Evolutionary conservation across 768 basidiomycete genomes (phyloP), one percentile per base, ranked within the genome.

Genomic region (Sarcodon sp.): DNA sequence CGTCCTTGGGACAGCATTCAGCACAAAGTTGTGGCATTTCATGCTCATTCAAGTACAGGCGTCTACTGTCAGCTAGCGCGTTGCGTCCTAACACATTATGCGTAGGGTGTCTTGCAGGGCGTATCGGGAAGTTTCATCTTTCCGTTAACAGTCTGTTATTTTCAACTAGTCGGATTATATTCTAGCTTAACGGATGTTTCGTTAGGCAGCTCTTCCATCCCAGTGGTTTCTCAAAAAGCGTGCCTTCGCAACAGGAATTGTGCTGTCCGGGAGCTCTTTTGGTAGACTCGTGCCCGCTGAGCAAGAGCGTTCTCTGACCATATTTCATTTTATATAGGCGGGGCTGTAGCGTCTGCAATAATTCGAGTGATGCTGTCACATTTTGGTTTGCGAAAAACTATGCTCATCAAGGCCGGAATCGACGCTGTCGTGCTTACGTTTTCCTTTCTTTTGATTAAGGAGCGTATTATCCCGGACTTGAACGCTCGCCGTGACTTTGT

Each of bases 361-460:
- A 49, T 54, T 35, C 48, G 51, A 12, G 39, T 44, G 38, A 44
- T 56, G 16, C 55, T 68, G 1, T 56, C 57, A 6, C 52, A 51
- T 4, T 21, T 66, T 32, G 64, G 65, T 1, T 61, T 63, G 41
- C 54, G 61, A 11, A 57, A 61, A 16, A 60, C 64, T 3, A 57
- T 66, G 45, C 53, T 64, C 12, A 56, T 61, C 38, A 64, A 63
- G 49, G 54, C 59, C 34, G 58, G 54, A 47, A 47, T 59, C 41
- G 56, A 63, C 46, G 58, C 57, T 4, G 50, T 61, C 6, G 45
- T 59, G 5, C 57, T 61, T 53, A 48, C 51, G 7, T 44, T 50
- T 12, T 62, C 61, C 9, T 61, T 60, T 52, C 55, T 62, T 44
- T 50, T 66, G 53, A 55, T 68, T 46, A 58, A 61, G 18, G 62